A percentile compares a stretch with the other conserved stretches of the same genome.
phyloP scores from a whole-genome alignment of 148 eudicot species.

The Dianthus caryophyllus region DNA sequence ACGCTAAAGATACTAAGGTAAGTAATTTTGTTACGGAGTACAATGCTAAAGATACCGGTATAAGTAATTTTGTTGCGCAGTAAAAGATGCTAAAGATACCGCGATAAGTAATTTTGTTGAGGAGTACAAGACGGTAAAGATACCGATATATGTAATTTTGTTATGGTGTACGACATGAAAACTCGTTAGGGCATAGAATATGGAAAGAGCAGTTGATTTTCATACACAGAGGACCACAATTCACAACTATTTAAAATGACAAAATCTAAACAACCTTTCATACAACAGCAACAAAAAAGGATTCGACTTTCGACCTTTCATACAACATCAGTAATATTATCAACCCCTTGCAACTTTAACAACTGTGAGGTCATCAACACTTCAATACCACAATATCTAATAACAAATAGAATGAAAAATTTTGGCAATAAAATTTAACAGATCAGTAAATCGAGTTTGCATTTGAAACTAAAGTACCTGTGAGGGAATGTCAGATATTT shows the following conservation, averaged over 20 bases:
- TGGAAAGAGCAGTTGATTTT: not conserved
- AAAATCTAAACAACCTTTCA: not conserved
- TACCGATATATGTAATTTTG: not conserved
- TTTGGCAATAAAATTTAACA: not conserved
- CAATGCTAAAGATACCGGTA: no score
- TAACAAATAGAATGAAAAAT: not conserved
- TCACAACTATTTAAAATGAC: not conserved
- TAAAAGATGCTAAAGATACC: not conserved
- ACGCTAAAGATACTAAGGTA: not conserved
- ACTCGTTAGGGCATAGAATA: not conserved
- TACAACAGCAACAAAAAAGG: not conserved
- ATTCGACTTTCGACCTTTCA: not conserved
- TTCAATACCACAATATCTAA: not conserved
- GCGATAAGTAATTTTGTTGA: not conserved
- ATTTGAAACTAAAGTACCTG: constrained; percentile 38
- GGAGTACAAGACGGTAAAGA: not conserved
- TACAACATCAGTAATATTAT: not conserved
- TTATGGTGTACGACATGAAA: not conserved
- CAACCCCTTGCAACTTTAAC: not conserved
- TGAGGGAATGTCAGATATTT: constrained; percentile 86
- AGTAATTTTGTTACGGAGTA: not conserved
- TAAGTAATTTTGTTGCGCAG: not conserved
- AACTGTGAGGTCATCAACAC: not conserved
- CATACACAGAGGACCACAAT: not conserved
- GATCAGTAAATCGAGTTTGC: not conserved